Conservation (phyloP, 495 filamentous ascomycete genomes). For the Aspergillus taichungensis region DNA sequence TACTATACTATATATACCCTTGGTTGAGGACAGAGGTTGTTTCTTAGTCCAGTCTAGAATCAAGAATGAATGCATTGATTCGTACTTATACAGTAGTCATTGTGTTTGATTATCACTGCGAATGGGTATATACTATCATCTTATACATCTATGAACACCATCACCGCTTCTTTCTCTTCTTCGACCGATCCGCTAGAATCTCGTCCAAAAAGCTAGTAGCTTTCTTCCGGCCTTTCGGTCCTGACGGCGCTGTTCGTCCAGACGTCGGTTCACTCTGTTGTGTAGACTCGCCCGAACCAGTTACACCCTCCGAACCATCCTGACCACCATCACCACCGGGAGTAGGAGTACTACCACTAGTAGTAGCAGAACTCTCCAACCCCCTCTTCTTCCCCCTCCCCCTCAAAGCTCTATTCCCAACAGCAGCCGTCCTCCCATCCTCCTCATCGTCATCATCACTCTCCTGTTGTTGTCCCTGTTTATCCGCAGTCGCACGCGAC, state of each 20-base stretch:
- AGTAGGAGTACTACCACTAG: not conserved
- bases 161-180: constrained; percentile 48
- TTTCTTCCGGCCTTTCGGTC: constrained; percentile 26
- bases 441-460: constrained; percentile 6
- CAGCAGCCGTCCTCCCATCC: constrained; percentile 3
- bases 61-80: constrained; percentile 11
- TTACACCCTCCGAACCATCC: not conserved
- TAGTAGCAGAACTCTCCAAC: not conserved
- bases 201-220: constrained; percentile 44
- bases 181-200: constrained; percentile 39
- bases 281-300: not conserved
- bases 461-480: not conserved
- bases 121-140: constrained; percentile 12
- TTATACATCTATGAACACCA: not conserved
- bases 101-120: not conserved
- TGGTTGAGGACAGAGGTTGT: constrained; percentile 17
- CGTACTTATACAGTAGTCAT: not conserved
- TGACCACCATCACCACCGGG: not conserved
- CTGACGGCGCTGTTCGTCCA: constrained; percentile 5
- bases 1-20: constrained; percentile 29
- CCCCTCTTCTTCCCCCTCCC: not conserved
- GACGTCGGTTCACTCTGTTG: constrained; percentile 4
- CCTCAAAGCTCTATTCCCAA: constrained; percentile 1
- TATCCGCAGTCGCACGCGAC: not conserved
- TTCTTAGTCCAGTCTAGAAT: constrained; percentile 7